A percentile compares a stretch with the other conserved stretches of the same genome.
Conservation (phyloP, 164 flowering plant genomes). For the Liriodendron chinense region DNA sequence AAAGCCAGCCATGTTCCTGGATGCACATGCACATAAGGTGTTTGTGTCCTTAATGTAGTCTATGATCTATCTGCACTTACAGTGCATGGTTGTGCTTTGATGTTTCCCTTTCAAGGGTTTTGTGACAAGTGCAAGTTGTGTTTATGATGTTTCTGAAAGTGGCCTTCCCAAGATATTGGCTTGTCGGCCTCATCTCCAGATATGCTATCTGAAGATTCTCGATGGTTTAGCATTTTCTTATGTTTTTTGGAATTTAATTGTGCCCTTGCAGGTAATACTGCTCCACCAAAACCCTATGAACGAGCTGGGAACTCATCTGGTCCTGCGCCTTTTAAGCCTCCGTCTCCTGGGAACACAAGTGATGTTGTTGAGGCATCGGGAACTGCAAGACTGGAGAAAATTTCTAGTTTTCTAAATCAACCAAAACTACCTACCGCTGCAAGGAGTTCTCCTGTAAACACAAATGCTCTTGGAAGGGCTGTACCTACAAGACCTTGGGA, state of each 20-base stretch:
- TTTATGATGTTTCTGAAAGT: not conserved
- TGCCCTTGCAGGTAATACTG: not conserved
- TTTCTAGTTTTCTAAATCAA: too few relatives aligned
- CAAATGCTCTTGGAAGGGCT: slow-evolving; percentile 62
- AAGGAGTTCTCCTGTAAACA: slow-evolving; percentile 34
- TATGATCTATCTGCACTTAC: not conserved
- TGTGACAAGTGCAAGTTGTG: not conserved
- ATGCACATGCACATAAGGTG: not conserved
- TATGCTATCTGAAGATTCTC: not conserved
- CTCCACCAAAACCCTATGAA: slow-evolving; percentile 6
- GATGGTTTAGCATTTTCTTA: not conserved
- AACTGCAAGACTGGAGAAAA: slow-evolving; percentile 85
- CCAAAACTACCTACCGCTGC: slow-evolving; percentile 39
- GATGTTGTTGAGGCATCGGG: slow-evolving; percentile 94
- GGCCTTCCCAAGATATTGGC: not conserved
- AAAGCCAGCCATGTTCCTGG: not conserved
- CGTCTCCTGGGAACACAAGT: slow-evolving; percentile 78
- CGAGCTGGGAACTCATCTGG: slow-evolving; percentile 43
- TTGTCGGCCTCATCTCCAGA: not conserved
- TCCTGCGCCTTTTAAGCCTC: slow-evolving; percentile 82
- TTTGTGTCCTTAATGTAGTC: too few relatives aligned
- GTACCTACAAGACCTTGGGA: slow-evolving; percentile 96
- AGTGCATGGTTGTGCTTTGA: not conserved
- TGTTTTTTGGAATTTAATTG: not conserved
- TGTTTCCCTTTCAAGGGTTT: not conserved